phyloP scores from a whole-genome alignment of 208 protist genomes.

The Crithidia mellificae region DNA sequence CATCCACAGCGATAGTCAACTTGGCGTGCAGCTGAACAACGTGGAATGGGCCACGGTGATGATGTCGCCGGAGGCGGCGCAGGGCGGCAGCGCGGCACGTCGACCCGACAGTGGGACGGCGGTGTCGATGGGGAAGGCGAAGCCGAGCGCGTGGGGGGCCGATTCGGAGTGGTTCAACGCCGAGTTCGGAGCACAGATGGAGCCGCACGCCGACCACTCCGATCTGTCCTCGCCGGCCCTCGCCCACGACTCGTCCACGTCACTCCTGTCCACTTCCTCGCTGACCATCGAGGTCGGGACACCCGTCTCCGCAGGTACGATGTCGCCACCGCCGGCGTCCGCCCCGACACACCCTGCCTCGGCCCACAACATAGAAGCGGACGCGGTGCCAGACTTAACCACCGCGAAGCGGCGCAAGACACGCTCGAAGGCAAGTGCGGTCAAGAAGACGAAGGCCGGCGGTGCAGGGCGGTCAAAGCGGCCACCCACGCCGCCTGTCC shows the following conservation, averaged over 20 bases:
- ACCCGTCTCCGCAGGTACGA: too few relatives aligned
- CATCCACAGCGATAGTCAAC: conserved; percentile 9
- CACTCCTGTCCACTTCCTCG: background rate
- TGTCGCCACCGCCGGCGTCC: background rate
- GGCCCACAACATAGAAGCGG: background rate
- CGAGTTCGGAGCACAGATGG: conserved; percentile 41
- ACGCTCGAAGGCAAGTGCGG: background rate
- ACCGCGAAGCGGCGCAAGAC: background rate
- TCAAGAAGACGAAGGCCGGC: background rate
- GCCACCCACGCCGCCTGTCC: conserved; percentile 3
- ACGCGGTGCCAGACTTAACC: background rate
- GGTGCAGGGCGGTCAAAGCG: too few relatives aligned
- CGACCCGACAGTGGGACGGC: conserved; percentile 5
- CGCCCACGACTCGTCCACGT: background rate
- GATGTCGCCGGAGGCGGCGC: conserved; percentile 5
- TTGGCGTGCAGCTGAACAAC: background rate
- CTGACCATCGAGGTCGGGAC: background rate
- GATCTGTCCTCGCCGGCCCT: conserved; percentile 8
- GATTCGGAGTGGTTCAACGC: conserved; percentile 76
- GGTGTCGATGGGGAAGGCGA: conserved; percentile 10
- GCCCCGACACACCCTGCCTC: background rate
- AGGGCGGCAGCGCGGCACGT: background rate
- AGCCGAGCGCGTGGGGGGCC: conserved; percentile 38
- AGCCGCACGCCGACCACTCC: conserved; percentile 18
- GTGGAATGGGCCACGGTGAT: conserved; percentile 11